Conservation (phyloP, 257 asterid genomes). For the Nicotiana undulata region DNA sequence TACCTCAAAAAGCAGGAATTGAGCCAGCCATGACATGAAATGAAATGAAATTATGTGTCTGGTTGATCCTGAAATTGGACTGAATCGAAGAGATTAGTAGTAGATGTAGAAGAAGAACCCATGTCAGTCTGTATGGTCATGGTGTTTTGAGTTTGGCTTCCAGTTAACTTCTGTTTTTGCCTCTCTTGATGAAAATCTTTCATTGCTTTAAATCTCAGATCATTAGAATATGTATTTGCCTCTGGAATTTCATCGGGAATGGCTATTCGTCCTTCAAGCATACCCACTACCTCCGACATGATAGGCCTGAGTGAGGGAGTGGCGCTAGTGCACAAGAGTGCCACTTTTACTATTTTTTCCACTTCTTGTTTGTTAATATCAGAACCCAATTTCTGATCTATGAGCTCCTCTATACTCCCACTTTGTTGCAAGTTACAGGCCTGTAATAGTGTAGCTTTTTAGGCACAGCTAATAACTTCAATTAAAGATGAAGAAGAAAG, state of each 20-base stretch:
- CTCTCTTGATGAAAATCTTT: constrained; percentile 55
- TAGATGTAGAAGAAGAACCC: constrained; percentile 12
- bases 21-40: not conserved
- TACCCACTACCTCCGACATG: constrained; percentile 75
- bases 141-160: constrained; percentile 22
- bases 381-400: constrained; percentile 42
- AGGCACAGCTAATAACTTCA: not conserved
- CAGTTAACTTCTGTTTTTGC: constrained; percentile 27
- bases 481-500: not conserved
- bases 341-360: constrained; percentile 51
- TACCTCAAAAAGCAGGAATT: not conserved
- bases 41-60: not conserved
- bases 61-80: not conserved
- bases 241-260: constrained; percentile 46
- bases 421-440: constrained; percentile 63
- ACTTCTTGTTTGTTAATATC: constrained; percentile 41
- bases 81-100: constrained; percentile 20
- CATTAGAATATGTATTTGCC: constrained; percentile 40
- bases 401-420: constrained; percentile 44
- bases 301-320: constrained; percentile 72
- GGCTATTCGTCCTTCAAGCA: constrained; percentile 58
- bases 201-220: constrained; percentile 73
- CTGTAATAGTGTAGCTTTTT: constrained; percentile 23
- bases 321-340: constrained; percentile 64
- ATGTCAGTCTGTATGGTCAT: not conserved